Percentiles rank a stretch among this genome's conserved stretches.
Evolutionary conservation across 2,329 filamentous ascomycete species (phyloP).

Genomic region (Talaromyces sp.): DNA sequence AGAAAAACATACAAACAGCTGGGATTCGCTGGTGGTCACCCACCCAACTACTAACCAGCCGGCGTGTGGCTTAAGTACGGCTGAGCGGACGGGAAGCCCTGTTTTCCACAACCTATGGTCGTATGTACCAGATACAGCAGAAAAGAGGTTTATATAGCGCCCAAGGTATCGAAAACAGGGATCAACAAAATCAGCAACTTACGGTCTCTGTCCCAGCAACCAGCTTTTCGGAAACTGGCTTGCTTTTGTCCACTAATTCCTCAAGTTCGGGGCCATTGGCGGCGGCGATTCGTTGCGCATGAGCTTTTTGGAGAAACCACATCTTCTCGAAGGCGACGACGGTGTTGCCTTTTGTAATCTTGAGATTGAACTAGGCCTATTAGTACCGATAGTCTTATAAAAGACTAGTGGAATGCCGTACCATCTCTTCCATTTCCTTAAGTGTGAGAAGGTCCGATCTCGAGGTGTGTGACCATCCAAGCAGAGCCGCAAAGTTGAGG

Average conservation of each 20-base stretch:
- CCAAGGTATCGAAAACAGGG: conserved; percentile 3
- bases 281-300: conserved; percentile 49
- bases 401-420: conserved; percentile 32
- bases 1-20: conserved; percentile 11
- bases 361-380: conserved; percentile 63
- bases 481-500: conserved; percentile 76
- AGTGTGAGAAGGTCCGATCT: conserved; percentile 68
- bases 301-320: conserved; percentile 68
- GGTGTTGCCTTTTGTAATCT: conserved; percentile 87
- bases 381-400: conserved; percentile 12
- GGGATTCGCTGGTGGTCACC: conserved; percentile 15
- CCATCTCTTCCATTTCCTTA: conserved; percentile 63
- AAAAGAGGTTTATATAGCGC: not conserved
- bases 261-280: conserved; percentile 39
- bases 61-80: conserved; percentile 15
- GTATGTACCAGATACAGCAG: not conserved
- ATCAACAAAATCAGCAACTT: not conserved
- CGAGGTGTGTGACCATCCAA: conserved; percentile 72
- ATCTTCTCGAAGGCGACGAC: conserved; percentile 77
- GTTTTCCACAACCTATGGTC: conserved; percentile 15
- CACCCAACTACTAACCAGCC: conserved; percentile 14
- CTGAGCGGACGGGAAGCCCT: conserved; percentile 15
- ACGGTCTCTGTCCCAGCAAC: conserved; percentile 3
- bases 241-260: conserved; percentile 34
- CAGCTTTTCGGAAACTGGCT: conserved; percentile 18